A percentile compares a stretch with the other conserved stretches of the same genome.
Evolutionary conservation across 352 stramenopile species (phyloP).

Genomic region (Thraustotheca clavata): DNA sequence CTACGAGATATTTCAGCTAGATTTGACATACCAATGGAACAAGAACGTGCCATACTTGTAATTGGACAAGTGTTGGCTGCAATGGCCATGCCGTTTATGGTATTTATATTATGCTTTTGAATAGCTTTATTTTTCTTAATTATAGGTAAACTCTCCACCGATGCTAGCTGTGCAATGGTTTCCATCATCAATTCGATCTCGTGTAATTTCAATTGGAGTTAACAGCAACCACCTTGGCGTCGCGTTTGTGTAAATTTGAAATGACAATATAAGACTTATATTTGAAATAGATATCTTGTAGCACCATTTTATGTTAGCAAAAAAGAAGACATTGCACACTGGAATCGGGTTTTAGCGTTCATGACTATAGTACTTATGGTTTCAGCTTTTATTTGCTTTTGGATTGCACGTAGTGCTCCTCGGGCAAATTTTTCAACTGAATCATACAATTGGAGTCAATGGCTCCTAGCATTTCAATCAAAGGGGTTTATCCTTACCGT

Average conservation of each 20-base stretch:
- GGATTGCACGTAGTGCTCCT: neutral
- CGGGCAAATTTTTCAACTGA: slow-evolving; percentile 4
- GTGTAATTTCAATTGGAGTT: slow-evolving; percentile 57
- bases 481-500: slow-evolving; percentile 54
- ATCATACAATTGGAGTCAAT: slow-evolving; percentile 62
- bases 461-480: slow-evolving; percentile 50
- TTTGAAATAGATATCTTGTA: neutral
- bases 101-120: neutral
- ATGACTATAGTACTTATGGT: neutral
- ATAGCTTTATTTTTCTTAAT: neutral
- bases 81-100: slow-evolving; percentile 71
- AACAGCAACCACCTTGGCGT: slow-evolving; percentile 67
- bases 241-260: slow-evolving; percentile 36
- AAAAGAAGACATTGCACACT: neutral
- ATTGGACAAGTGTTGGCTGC: slow-evolving; percentile 56
- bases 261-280: neutral
- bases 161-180: slow-evolving; percentile 72
- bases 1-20: slow-evolving; percentile 30
- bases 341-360: neutral
- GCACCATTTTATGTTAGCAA: neutral
- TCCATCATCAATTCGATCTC: slow-evolving; percentile 47
- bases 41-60: slow-evolving; percentile 30
- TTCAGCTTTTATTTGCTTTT: neutral
- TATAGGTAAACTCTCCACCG: slow-evolving; percentile 49
- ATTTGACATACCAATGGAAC: neutral